Base-by-base conservation (phyloP, 2,329 filamentous ascomycete species). In the Penicillium sp. region DNA sequence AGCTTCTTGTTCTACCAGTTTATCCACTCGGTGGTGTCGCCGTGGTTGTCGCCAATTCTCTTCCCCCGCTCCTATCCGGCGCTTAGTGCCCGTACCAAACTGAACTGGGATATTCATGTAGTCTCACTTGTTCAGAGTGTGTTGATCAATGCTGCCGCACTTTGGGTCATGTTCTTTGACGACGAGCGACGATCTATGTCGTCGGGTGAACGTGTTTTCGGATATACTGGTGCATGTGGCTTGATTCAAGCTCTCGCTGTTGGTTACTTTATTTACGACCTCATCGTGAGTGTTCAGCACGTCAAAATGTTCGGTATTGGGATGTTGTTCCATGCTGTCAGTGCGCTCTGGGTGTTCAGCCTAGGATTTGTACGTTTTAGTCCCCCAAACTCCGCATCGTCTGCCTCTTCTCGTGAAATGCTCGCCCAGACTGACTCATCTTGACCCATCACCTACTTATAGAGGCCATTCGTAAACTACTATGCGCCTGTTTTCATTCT, bases 61-160 rank as follows among this genome's bases (percentile, higher is more conserved):
- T 79, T 80, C 57, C 78, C 80, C 13, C 64, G 68, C 38, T 72
- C 72, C 56, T 85, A 85, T 63, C 65, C 71, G 33, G 66, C 71
- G 9, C 71, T 85, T 56, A 75, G 71, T 50, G 64, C 63, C 25
- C 76, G 80, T 41, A 84, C 80, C 1, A 75, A 74, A 55, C 67
- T 84, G 44, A 84, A 83, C 67, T 85, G 82, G 82, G 78, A 85
- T 65, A 80, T 84, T 6, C 82, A 85, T 60, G 76, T 84, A 46
- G 82, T 84, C 37, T 81, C 78, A 0, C 71, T 85, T 37, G 69
- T 82, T 33, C 82, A 85, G 68, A 77, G 75, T 51, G 69, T 73
- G 7, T 58, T 83, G 13, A 78, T 85, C 59, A 79, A 76, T 60
- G 63, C 60, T 4, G 56, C 79, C 39, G 79, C 80, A 26, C 63